Evolutionary conservation across 768 basidiomycete species (phyloP), one percentile per base, ranked within the genome.

Genomic region (Tricholoma flavovirens): DNA sequence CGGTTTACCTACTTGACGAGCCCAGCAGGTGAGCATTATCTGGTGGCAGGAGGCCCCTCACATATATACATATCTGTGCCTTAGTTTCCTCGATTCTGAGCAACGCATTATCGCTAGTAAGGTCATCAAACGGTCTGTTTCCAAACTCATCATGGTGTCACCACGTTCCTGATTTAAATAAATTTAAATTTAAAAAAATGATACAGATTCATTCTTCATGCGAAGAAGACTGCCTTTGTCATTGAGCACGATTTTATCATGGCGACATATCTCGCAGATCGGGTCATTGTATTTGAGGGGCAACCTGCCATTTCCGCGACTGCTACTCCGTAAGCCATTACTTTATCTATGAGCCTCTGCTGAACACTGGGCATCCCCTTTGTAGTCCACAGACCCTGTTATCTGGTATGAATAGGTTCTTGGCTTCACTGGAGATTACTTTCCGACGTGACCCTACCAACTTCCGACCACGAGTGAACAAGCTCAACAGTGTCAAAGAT

Each of bases 211-310:
- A 92, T 99, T 66, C 84, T 98, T 29, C 90, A 97, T 67, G 83
- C 93, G 12, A 97, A 97, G 79, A 94, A 95, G 76, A 98, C 95
- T 1, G 97, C 97, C 0, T 98, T 99, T 70, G 83, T 99, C 64
- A 98, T 99, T 67, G 97, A 99, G 81, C 97, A 99, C 84, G 96
- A 98, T 77, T 98, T 99, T 73, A 97, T 98, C 77, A 98, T 98
- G 96, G 95, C 96, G 3, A 98, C 96, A 2, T 98, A 99, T 72
- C 89, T 99, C 55, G 96, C 97, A 40, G 97, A 99, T 69, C 89
- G 96, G 46, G 93, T 97, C 64, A 93, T 96, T 57, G 93, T 95
- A 11, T 95, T 93, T 64, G 87, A 90, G 68, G 91, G 91, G 36
- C 72, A 84, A 64, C 96, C 97, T 5, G 95, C 94, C 40, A 72